Evolutionary conservation across 176 grass and related monocot species (phyloP).

Genomic region (Tillandsia fasciculata): DNA sequence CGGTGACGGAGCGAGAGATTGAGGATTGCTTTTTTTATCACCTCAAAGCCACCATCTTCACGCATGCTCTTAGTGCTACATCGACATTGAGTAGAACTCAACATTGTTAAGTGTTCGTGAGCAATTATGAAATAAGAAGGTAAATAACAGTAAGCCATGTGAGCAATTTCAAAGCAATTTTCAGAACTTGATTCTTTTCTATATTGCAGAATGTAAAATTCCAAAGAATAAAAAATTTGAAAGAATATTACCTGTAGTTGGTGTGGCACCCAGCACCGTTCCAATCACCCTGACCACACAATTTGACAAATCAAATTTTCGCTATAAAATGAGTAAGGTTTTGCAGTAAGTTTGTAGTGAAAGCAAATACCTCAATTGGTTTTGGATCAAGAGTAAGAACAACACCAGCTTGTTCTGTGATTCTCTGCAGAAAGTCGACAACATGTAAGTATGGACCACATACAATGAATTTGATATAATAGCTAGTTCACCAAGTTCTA

Average conservation of each 20-base stretch:
- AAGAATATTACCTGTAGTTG: constrained; percentile 64
- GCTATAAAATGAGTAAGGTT: not conserved
- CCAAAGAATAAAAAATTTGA: constrained; percentile 1
- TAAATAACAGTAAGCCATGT: too few species aligned
- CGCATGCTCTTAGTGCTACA: constrained; percentile 85
- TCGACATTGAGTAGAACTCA: constrained; percentile 14
- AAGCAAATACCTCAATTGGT: constrained; percentile 78
- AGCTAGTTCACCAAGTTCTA: not conserved
- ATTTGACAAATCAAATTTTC: not conserved
- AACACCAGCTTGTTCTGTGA: constrained; percentile 96
- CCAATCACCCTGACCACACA: constrained; percentile 74
- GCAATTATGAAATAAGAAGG: too few species aligned
- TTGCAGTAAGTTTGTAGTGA: not conserved
- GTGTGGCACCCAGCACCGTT: constrained; percentile 98
- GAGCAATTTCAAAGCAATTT: too few species aligned
- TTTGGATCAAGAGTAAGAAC: constrained; percentile 93
- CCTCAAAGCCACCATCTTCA: constrained; percentile 79
- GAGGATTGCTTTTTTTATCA: constrained; percentile 93
- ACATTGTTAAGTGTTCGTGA: too few species aligned
- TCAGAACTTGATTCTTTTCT: too few species aligned
- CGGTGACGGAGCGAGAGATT: constrained; percentile 90
- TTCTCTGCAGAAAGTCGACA: constrained; percentile 56
- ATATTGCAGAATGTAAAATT: not conserved
- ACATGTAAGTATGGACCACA: constrained; percentile 21
- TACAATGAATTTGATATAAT: not conserved